Evolutionary conservation across 352 stramenopile genomes (phyloP).

Genomic region (Saprolegnia diclina): DNA sequence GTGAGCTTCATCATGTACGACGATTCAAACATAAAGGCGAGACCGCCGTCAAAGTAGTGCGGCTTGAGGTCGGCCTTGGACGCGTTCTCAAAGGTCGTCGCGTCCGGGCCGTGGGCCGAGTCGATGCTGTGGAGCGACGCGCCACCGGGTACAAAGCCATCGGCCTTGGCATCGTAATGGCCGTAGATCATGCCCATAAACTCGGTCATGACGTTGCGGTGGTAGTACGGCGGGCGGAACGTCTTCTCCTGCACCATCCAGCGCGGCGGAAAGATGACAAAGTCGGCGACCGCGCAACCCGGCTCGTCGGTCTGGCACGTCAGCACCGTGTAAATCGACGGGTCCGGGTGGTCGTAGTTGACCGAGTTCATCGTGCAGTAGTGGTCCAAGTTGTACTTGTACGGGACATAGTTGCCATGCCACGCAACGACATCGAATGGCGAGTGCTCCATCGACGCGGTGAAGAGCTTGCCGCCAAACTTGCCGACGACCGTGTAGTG

Average conservation of each 20-base stretch:
- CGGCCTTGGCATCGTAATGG: slow-evolving; percentile 93
- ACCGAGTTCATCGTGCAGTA: slow-evolving; percentile 96
- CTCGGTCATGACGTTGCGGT: slow-evolving; percentile 97
- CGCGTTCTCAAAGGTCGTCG: slow-evolving; percentile 86
- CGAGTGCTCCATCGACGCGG: slow-evolving; percentile 72
- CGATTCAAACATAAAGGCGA: slow-evolving; percentile 98
- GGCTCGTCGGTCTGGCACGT: slow-evolving; percentile 90
- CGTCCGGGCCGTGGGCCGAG: slow-evolving; percentile 91
- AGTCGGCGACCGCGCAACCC: slow-evolving; percentile 93
- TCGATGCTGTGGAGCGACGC: slow-evolving; percentile 87
- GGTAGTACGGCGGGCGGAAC: slow-evolving; percentile 90
- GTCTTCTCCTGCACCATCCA: slow-evolving; percentile 95
- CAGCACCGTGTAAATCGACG: slow-evolving; percentile 97
- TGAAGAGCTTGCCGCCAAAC: slow-evolving; percentile 90
- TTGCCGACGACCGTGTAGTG: slow-evolving; percentile 73
- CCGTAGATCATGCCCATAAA: slow-evolving; percentile 98
- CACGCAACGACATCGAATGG: slow-evolving; percentile 98
- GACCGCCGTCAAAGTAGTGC: slow-evolving; percentile 86
- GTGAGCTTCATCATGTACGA: slow-evolving; percentile 89
- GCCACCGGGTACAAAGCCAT: slow-evolving; percentile 89
- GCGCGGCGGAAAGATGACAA: slow-evolving; percentile 96
- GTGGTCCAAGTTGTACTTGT: slow-evolving; percentile 95
- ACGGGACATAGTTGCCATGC: slow-evolving; percentile 97
- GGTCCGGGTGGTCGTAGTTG: slow-evolving; percentile 95
- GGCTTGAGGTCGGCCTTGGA: slow-evolving; percentile 78